phyloP scores from a whole-genome alignment of 192 early-diverging fungal genomes.

The Rhizoclosmatium sp. region DNA sequence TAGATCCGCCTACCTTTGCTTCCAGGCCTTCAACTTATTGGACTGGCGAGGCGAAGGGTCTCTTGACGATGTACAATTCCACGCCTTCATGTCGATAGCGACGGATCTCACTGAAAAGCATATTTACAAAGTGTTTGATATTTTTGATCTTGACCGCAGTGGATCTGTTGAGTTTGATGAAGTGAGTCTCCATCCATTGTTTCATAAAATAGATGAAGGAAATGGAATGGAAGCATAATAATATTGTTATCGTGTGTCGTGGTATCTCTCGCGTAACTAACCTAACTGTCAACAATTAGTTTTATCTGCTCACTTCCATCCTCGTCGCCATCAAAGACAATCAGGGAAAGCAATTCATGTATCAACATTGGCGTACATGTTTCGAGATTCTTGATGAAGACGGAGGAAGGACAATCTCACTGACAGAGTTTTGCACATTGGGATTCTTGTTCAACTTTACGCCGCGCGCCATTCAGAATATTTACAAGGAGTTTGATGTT shows the following conservation, averaged over 20 bases:
- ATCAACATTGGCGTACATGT: slow-evolving; percentile 58
- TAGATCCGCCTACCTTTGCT: slow-evolving; percentile 41
- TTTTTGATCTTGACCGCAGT: slow-evolving; percentile 58
- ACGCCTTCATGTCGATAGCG: slow-evolving; percentile 37
- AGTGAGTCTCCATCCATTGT: slow-evolving; percentile 17
- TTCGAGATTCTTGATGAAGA: slow-evolving; percentile 62
- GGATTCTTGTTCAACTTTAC: slow-evolving; percentile 59
- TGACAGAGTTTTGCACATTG: slow-evolving; percentile 53
- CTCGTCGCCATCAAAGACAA: slow-evolving; percentile 57
- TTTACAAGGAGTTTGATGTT: slow-evolving; percentile 59
- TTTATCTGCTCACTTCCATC: slow-evolving; percentile 59
- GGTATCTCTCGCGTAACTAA: too few relatives aligned
- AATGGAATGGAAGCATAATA: not conserved
- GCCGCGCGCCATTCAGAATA: slow-evolving; percentile 47
- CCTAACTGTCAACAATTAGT: slow-evolving; percentile 24
- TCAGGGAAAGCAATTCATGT: slow-evolving; percentile 58
- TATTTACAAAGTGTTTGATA: slow-evolving; percentile 56
- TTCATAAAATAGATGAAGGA: slow-evolving; percentile 7
- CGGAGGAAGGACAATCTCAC: slow-evolving; percentile 53
- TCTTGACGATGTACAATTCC: slow-evolving; percentile 58
- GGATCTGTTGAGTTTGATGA: slow-evolving; percentile 62
- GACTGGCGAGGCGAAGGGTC: slow-evolving; percentile 53
- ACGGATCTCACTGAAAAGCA: slow-evolving; percentile 52
- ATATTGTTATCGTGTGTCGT: too few relatives aligned
- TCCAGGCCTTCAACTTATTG: slow-evolving; percentile 46